phyloP scores from a whole-genome alignment of 306 rosid species.

The Calophaca sinica region DNA sequence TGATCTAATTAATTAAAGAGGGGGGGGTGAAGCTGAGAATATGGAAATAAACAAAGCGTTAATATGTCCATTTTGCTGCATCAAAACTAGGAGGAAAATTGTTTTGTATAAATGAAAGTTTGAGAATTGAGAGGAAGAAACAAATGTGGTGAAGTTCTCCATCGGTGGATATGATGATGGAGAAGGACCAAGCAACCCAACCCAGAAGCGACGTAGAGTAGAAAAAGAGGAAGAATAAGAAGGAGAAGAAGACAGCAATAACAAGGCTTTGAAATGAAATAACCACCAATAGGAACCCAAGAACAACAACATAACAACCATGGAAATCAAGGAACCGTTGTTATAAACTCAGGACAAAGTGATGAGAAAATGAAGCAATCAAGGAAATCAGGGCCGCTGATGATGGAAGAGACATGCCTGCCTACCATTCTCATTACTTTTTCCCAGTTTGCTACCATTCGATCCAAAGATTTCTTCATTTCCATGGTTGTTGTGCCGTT shows the following conservation, averaged over 20 bases:
- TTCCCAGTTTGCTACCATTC: too few relatives aligned
- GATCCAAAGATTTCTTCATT: too few relatives aligned
- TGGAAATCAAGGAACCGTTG: not conserved
- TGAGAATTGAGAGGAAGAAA: not conserved
- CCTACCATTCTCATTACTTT: too few relatives aligned
- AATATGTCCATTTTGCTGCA: too few relatives aligned
- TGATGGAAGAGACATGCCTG: too few relatives aligned
- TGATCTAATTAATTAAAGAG: too few relatives aligned
- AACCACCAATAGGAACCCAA: not conserved
- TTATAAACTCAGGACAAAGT: not conserved
- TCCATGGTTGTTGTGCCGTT: too few relatives aligned
- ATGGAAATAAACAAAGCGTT: too few relatives aligned
- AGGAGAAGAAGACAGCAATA: not conserved
- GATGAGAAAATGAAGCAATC: not conserved
- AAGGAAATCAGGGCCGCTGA: too few relatives aligned
- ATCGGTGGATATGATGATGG: slow-evolving; percentile 67
- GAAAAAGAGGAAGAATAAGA: not conserved
- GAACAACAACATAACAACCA: not conserved
- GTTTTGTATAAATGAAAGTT: not conserved
- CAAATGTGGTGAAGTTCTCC: slow-evolving; percentile 64
- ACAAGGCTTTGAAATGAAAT: slow-evolving; percentile 30
- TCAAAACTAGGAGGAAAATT: too few relatives aligned
- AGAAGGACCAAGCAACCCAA: slow-evolving; percentile 64
- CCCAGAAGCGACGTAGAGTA: slow-evolving; percentile 50
- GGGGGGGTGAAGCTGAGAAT: too few relatives aligned